Evolutionary conservation across 768 basidiomycete species (phyloP).

Genomic region (Kwoniella newhampshirensis): DNA sequence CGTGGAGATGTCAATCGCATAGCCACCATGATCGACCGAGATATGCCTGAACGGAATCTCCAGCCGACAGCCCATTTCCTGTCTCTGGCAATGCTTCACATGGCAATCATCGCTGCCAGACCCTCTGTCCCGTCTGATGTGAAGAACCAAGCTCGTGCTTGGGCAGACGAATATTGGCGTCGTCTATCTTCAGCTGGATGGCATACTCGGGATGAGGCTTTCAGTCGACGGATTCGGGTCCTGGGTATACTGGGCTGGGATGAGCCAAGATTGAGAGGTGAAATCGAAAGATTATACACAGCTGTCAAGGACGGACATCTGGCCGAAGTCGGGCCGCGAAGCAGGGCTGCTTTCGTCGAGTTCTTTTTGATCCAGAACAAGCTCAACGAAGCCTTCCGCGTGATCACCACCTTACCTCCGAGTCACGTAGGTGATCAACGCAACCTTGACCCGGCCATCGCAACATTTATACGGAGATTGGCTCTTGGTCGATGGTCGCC

Average conservation of each 20-base stretch:
- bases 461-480: constrained; percentile 6
- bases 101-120: constrained; percentile 3
- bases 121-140: background rate
- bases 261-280: constrained; percentile 2
- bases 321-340: constrained; percentile 6
- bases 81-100: constrained; percentile 4
- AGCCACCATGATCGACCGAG: constrained; percentile 13
- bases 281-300: constrained; percentile 11
- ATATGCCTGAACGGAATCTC: constrained; percentile 16
- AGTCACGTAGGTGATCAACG: background rate
- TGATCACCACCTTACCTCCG: constrained; percentile 6
- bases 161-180: constrained; percentile 18
- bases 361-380: constrained; percentile 10
- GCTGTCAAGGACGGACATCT: constrained; percentile 15
- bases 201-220: constrained; percentile 9
- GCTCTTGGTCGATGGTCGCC: constrained; percentile 2
- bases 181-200: constrained; percentile 4
- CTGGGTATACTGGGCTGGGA: constrained; percentile 7
- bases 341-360: constrained; percentile 16
- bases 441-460: constrained; percentile 1
- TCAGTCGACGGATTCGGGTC: constrained; percentile 6
- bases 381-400: constrained; percentile 6
- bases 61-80: constrained; percentile 11
- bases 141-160: constrained; percentile 6
- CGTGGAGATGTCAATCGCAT: constrained; percentile 12